Conservation (phyloP, 768 basidiomycete genomes). For the Chiua virens region DNA sequence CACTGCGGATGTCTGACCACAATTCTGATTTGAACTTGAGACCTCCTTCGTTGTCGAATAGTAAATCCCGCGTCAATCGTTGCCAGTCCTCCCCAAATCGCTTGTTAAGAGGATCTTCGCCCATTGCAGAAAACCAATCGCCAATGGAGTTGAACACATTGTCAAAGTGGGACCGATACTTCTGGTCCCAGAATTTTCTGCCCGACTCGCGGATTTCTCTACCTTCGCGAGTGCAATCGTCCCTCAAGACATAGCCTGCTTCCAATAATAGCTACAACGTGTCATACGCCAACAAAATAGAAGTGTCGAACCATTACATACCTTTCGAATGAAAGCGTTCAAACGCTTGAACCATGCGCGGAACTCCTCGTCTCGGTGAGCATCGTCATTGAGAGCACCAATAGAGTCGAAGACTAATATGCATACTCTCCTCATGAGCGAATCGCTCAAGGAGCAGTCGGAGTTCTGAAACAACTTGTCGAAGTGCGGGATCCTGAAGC, state of each 20-base stretch:
- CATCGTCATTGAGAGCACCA: slow-evolving; percentile 70
- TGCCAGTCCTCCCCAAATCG: slow-evolving; percentile 83
- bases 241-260: slow-evolving; percentile 83
- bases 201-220: slow-evolving; percentile 66
- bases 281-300: background rate
- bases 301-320: slow-evolving; percentile 21
- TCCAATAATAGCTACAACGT: slow-evolving; percentile 62
- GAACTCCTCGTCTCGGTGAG: slow-evolving; percentile 71
- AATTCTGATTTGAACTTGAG: slow-evolving; percentile 86
- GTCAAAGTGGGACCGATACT: slow-evolving; percentile 79
- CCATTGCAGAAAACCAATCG: slow-evolving; percentile 83
- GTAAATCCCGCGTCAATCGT: slow-evolving; percentile 76
- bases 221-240: slow-evolving; percentile 67
- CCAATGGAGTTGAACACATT: slow-evolving; percentile 67
- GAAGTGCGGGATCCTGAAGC: slow-evolving; percentile 53
- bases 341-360: slow-evolving; percentile 69
- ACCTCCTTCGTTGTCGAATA: slow-evolving; percentile 74
- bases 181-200: slow-evolving; percentile 71
- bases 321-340: slow-evolving; percentile 65
- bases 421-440: slow-evolving; percentile 70
- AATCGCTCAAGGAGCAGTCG: slow-evolving; percentile 89
- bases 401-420: slow-evolving; percentile 69
- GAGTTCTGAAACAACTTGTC: slow-evolving; percentile 58
- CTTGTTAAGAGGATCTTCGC: slow-evolving; percentile 80
- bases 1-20: slow-evolving; percentile 84